Percentiles rank a stretch among this genome's conserved stretches.
Evolutionary conservation across 768 basidiomycete species (phyloP).

Genomic region (Daedaleopsis nitida): DNA sequence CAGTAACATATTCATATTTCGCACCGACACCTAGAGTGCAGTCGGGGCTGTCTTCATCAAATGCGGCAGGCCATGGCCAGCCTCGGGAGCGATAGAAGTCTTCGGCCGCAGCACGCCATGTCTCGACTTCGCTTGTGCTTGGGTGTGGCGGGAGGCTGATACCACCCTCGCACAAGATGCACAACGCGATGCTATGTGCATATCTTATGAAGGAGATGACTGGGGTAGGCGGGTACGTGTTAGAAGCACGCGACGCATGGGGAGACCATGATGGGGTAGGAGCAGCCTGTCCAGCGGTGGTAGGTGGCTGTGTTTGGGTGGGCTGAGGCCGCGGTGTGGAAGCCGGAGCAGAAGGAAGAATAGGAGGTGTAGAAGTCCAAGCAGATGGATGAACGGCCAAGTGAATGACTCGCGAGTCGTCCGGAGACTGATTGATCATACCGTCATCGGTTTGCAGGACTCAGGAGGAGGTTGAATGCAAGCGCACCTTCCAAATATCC

Average conservation of each 20-base stretch:
- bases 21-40: conserved; percentile 29
- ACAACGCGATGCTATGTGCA: conserved; percentile 10
- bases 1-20: conserved; percentile 33
- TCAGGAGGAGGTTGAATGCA: not conserved
- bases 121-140: conserved; percentile 6
- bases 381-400: conserved; percentile 80
- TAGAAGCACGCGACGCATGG: not conserved
- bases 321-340: not conserved
- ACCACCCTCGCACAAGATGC: conserved; percentile 2
- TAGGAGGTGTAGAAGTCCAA: conserved; percentile 62
- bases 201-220: conserved; percentile 9
- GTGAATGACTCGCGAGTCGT: conserved; percentile 66
- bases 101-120: conserved; percentile 23
- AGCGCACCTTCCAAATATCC: conserved; percentile 69
- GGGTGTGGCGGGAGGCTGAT: conserved; percentile 7
- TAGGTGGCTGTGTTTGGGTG: not conserved
- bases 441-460: conserved; percentile 11
- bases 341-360: conserved; percentile 20
- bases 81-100: conserved; percentile 36
- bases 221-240: not conserved
- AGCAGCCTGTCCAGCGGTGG: not conserved
- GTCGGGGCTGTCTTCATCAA: conserved; percentile 40
- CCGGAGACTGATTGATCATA: conserved; percentile 43
- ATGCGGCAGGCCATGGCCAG: conserved; percentile 44
- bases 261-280: not conserved